These are phyloP conservation scores for Fusarium sacchari DNA, from an alignment of 2,329 filamentous ascomycete species.

Conservation along the genomic window DNA sequence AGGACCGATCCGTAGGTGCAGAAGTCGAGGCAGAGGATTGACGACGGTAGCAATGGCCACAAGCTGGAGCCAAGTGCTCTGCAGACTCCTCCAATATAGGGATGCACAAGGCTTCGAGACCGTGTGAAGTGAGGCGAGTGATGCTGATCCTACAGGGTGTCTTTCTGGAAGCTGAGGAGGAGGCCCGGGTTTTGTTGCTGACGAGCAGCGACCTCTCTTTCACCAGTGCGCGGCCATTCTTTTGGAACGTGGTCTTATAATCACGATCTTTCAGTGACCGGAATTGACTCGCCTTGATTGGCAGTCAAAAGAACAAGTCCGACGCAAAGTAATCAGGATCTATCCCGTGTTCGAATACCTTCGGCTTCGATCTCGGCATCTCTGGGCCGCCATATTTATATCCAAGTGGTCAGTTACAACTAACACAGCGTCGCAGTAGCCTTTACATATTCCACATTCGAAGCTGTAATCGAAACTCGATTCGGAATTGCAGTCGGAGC, in stretches of 20 bases:
- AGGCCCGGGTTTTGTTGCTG: neutral
- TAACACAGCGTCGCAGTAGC: neutral
- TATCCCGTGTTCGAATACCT: neutral
- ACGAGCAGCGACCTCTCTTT: neutral
- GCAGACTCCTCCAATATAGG: rapidly evolving
- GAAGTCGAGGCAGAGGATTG: neutral
- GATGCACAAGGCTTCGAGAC: neutral
- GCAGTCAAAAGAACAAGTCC: neutral
- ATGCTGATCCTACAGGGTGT: rapidly evolving
- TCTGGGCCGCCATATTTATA: neutral
- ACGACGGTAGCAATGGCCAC: neutral
- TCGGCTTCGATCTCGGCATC: neutral
- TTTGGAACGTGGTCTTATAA: neutral
- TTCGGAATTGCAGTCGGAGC: neutral
- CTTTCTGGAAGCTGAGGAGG: neutral
- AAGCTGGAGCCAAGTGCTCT: neutral
- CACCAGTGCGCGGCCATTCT: neutral
- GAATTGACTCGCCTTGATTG: neutral
- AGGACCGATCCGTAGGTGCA: neutral
- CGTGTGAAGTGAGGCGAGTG: neutral
- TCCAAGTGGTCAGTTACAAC: neutral
- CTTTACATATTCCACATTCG: neutral
- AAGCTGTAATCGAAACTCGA: neutral
- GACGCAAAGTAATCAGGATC: neutral
- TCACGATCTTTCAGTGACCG: neutral